Percentiles rank a stretch among this genome's conserved stretches.
phyloP scores from a whole-genome alignment of 768 basidiomycete genomes.

The Xerocomellus amylosporus region DNA sequence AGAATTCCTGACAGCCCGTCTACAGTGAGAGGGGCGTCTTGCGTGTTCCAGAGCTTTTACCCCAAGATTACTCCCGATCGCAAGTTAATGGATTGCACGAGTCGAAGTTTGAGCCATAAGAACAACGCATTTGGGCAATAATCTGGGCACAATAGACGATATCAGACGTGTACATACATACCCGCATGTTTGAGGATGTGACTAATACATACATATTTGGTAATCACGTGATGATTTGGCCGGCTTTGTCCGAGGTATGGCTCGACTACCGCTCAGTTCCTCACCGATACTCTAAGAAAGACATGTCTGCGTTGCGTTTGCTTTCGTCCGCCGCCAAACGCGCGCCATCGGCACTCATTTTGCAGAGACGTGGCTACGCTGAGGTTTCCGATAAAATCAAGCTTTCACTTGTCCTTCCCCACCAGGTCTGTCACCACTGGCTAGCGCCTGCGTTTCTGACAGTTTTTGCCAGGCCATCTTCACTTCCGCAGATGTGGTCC shows the following conservation, averaged over 20 bases:
- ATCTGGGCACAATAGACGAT: too few species aligned
- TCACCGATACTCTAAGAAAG: constrained; percentile 19
- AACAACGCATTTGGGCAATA: neutral
- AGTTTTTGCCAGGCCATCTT: constrained; percentile 69
- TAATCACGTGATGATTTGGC: constrained; percentile 25
- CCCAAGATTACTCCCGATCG: constrained; percentile 49
- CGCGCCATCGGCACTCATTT: constrained; percentile 46
- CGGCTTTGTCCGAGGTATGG: constrained; percentile 29
- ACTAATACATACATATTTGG: neutral
- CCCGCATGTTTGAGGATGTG: neutral
- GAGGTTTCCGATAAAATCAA: constrained; percentile 89
- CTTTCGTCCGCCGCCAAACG: constrained; percentile 62
- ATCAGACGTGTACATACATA: neutral
- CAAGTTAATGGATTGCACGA: constrained; percentile 26
- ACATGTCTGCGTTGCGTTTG: constrained; percentile 76
- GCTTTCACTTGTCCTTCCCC: constrained; percentile 90
- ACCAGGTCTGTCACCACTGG: constrained; percentile 64
- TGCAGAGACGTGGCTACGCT: constrained; percentile 83
- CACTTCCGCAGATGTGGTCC: constrained; percentile 86
- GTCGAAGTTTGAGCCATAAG: constrained; percentile 26
- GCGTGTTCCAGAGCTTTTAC: constrained; percentile 59
- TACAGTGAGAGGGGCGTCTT: constrained; percentile 66
- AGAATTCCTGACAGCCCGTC: constrained; percentile 1
- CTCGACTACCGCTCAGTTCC: neutral
- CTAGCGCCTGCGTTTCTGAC: constrained; percentile 11